Percentiles rank a stretch among this genome's conserved stretches.
Evolutionary conservation across 2,329 filamentous ascomycete genomes (phyloP).

Genomic region (Trichoderma oligosporum): DNA sequence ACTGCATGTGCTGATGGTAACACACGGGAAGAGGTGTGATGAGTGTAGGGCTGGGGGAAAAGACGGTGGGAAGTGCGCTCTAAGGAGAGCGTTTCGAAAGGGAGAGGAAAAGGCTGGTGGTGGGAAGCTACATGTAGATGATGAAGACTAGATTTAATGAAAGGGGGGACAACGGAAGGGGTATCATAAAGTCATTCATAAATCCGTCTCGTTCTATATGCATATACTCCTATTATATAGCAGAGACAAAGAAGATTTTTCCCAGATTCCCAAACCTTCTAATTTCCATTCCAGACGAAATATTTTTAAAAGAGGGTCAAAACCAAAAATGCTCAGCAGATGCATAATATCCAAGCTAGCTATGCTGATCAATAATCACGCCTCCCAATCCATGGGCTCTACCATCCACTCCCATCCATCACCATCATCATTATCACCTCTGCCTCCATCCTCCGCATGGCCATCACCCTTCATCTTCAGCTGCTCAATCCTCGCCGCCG

Average conservation of each 20-base stretch:
- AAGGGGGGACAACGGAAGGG: background rate
- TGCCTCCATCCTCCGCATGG: constrained; percentile 6
- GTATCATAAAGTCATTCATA: background rate
- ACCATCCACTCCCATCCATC: constrained; percentile 41
- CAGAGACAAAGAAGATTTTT: background rate
- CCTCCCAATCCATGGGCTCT: constrained; percentile 40
- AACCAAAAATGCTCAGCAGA: background rate
- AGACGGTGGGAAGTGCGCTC: constrained; percentile 37
- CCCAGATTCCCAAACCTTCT: background rate
- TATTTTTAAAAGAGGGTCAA: background rate
- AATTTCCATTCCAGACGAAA: background rate
- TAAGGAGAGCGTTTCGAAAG: constrained; percentile 39
- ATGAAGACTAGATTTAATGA: background rate
- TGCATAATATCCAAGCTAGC: background rate
- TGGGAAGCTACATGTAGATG: constrained; percentile 21
- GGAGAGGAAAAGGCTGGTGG: constrained; percentile 24
- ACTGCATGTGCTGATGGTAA: constrained; percentile 47
- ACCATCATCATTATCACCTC: constrained; percentile 19
- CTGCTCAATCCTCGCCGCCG: constrained; percentile 42
- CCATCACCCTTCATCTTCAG: constrained; percentile 35
- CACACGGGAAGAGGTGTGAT: constrained; percentile 43
- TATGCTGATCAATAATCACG: constrained; percentile 1
- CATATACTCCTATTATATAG: background rate
- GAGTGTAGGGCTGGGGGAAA: constrained; percentile 46
- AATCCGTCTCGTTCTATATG: background rate